These are phyloP conservation scores for Macrolepiota albuminosa DNA, from an alignment of 768 basidiomycete species.

Conservation along the genomic window DNA sequence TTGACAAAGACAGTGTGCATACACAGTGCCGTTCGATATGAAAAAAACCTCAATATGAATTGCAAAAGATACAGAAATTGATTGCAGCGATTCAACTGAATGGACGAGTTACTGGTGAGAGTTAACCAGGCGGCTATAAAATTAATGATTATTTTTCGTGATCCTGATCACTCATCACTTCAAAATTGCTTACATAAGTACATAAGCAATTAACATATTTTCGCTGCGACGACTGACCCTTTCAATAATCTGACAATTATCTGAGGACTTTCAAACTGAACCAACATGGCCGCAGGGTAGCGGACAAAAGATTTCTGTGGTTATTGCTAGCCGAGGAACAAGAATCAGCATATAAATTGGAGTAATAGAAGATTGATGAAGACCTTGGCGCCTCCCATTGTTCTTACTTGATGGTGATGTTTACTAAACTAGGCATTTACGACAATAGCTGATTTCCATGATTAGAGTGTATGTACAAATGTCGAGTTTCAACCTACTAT, in stretches of 20 bases:
- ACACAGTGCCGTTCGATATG: not conserved
- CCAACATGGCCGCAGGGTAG: not conserved
- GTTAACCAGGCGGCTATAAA: not conserved
- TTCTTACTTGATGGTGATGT: not conserved
- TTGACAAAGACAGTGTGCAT: not conserved
- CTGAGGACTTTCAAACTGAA: too few species aligned
- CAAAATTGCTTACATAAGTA: not conserved
- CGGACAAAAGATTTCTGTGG: not conserved
- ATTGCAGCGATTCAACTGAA: not conserved
- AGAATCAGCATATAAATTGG: not conserved
- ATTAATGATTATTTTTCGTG: not conserved
- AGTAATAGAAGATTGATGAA: not conserved
- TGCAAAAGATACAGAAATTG: not conserved
- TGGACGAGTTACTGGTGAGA: not conserved
- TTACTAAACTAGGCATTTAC: not conserved
- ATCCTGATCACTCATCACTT: not conserved
- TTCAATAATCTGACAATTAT: not conserved
- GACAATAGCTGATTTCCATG: not conserved
- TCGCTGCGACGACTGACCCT: not conserved
- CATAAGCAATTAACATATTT: too few species aligned
- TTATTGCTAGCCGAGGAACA: not conserved
- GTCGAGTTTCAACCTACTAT: not conserved
- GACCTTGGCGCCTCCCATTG: not conserved
- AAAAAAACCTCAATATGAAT: not conserved
- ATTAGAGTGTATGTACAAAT: not conserved